Percentiles rank a stretch among this genome's conserved stretches.
These are phyloP conservation scores for Paecilomyces formosus DNA, from an alignment of 2,329 filamentous ascomycete species.

Conservation along the genomic window DNA sequence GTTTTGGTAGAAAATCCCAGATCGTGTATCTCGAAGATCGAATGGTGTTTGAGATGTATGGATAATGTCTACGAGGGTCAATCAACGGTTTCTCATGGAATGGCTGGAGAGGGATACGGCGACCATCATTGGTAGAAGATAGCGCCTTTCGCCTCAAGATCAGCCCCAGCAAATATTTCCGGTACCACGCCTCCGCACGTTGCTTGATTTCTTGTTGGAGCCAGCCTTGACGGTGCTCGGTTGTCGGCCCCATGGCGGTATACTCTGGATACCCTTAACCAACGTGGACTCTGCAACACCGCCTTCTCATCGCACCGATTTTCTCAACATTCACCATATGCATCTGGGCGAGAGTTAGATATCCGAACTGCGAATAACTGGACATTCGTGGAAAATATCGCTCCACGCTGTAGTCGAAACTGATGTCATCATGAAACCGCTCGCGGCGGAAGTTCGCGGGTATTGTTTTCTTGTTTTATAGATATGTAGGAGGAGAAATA, in stretches of 20 bases:
- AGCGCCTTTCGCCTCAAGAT: neutral
- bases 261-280: neutral
- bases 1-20: slow-evolving; percentile 74
- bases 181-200: neutral
- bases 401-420: neutral
- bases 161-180: neutral
- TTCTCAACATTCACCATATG: neutral
- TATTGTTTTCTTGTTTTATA: neutral
- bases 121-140: neutral
- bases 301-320: neutral
- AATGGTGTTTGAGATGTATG: slow-evolving; percentile 68
- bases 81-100: neutral
- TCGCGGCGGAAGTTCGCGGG: neutral
- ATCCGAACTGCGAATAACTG: neutral
- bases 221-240: neutral
- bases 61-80: neutral
- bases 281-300: neutral
- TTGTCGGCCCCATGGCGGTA: neutral
- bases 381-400: neutral
- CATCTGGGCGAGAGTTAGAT: neutral
- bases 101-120: neutral
- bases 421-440: neutral
- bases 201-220: neutral
- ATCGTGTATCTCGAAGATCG: slow-evolving; percentile 73
- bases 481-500: neutral